These are phyloP conservation scores for Curvularia sp. DNA, from an alignment of 2,329 filamentous ascomycete species.

Conservation along the genomic window DNA sequence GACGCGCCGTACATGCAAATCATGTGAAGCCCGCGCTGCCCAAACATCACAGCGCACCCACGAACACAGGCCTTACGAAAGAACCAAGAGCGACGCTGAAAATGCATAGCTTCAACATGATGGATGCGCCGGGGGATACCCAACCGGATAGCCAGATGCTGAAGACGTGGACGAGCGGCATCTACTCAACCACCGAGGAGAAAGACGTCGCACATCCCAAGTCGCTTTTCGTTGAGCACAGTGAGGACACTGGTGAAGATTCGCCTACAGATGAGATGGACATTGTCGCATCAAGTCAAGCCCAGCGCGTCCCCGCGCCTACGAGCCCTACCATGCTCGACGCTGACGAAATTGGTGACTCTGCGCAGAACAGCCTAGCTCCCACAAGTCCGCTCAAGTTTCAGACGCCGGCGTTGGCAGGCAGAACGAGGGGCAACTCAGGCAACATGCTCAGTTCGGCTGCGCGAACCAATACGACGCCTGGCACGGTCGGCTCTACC, in stretches of 20 bases:
- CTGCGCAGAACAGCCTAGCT: conserved; percentile 25
- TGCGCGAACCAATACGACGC: conserved; percentile 49
- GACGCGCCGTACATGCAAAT: conserved; percentile 40
- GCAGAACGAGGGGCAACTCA: conserved; percentile 49
- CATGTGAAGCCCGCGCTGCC: conserved; percentile 42
- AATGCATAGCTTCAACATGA: conserved; percentile 51
- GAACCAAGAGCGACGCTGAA: conserved; percentile 28
- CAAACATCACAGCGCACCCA: conserved; percentile 44
- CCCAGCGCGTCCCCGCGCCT: conserved; percentile 29
- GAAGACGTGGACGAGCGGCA: conserved; percentile 48
- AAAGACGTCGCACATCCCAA: conserved; percentile 18
- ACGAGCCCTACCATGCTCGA: conserved; percentile 43
- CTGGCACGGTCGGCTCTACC: conserved; percentile 48
- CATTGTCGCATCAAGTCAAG: conserved; percentile 37
- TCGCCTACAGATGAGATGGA: conserved; percentile 31
- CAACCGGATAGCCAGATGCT: conserved; percentile 58
- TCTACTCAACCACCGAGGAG: conserved; percentile 24
- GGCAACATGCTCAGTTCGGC: conserved; percentile 53
- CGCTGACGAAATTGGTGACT: conserved; percentile 35
- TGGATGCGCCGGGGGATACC: conserved; percentile 53
- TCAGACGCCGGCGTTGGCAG: conserved; percentile 53
- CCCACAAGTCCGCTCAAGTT: conserved; percentile 46
- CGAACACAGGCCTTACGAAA: conserved; percentile 28
- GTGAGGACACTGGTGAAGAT: conserved; percentile 23
- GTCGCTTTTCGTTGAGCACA: conserved; percentile 33